Evolutionary conservation across 495 filamentous ascomycete genomes (phyloP).

Genomic region (Umbilicaria muhlenbergii): DNA sequence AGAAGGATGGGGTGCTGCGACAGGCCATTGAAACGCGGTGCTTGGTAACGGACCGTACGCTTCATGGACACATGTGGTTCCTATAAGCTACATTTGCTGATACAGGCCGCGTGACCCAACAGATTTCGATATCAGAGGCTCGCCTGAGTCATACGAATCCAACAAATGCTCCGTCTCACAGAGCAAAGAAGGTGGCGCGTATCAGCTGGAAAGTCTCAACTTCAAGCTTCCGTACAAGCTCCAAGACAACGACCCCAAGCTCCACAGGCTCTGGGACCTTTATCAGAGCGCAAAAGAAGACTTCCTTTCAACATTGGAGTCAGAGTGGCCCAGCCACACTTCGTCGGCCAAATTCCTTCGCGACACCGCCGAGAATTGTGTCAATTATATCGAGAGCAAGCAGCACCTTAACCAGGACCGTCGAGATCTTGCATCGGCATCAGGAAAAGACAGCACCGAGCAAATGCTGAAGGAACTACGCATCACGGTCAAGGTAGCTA

Average conservation of each 20-base stretch:
- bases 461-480: constrained; percentile 19
- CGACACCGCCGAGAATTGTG: constrained; percentile 31
- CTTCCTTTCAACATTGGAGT: constrained; percentile 15
- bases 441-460: background rate
- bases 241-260: constrained; percentile 2
- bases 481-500: constrained; percentile 15
- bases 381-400: constrained; percentile 20
- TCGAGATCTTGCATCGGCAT: too few species aligned
- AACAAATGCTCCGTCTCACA: too few species aligned
- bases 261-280: constrained; percentile 19
- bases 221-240: background rate
- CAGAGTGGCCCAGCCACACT: constrained; percentile 8
- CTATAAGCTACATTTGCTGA: background rate
- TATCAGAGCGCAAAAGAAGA: constrained; percentile 26
- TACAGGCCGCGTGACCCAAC: background rate
- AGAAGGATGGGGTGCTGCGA: constrained; percentile 4
- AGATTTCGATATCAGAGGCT: background rate
- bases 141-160: too few species aligned
- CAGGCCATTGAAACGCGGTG: constrained; percentile 9
- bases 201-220: background rate
- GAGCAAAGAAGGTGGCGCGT: too few species aligned
- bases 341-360: constrained; percentile 29
- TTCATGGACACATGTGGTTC: too few species aligned
- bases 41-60: constrained; percentile 12
- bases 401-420: constrained; percentile 8